Base-by-base conservation (phyloP, 805 yeast genomes). In the Candida dendrica region DNA sequence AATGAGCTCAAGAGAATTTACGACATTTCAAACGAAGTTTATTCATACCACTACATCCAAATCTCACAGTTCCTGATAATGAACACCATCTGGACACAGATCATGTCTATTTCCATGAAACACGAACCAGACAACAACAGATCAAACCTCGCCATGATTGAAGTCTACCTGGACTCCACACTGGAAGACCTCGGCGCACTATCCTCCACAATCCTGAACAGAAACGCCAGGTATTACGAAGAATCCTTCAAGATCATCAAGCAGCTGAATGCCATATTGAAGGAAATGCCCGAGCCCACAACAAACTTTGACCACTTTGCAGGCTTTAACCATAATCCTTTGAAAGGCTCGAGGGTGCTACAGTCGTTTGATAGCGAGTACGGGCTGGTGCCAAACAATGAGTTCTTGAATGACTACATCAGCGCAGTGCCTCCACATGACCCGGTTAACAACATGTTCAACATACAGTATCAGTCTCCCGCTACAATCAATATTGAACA, bases 371-470 rank as follows among this genome's bases (percentile, higher is more conserved):
- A 52, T 29, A 49, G 55, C 2, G 35, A 35, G 2, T 30, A 32
- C n/a, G 57, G 57, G 0, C 34, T 52, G 30, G 39, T 52, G 2
- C 57, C 57, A 16, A 42, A 44, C 10, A 48, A 49, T 32, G 57
- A 52, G 32, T 52, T 52, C 45, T 49, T 48, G 36, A 51, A 49
- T 38, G 32, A 42, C 8, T 52, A 47, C 32, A 42, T 52, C 20
- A 40, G 49, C 1, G 27, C 39, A 33, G 49, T 51, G 4, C 41
- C 49, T 1, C 52, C 45, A 33, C 43, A 44, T 32, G 37, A 34
- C 15, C 17, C 17, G n/a, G 34, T 32, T 17, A 32, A 32, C 16
- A 32, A 17, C 19, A 32, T 15, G 19, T 32, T 32, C 17, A 32
- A 32, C 17, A 32, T 17, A 11, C 30, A 27, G n/a, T 27, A 27